Base-by-base conservation (phyloP, 108 stramenopile species). In the Chaetoceros muelleri region DNA sequence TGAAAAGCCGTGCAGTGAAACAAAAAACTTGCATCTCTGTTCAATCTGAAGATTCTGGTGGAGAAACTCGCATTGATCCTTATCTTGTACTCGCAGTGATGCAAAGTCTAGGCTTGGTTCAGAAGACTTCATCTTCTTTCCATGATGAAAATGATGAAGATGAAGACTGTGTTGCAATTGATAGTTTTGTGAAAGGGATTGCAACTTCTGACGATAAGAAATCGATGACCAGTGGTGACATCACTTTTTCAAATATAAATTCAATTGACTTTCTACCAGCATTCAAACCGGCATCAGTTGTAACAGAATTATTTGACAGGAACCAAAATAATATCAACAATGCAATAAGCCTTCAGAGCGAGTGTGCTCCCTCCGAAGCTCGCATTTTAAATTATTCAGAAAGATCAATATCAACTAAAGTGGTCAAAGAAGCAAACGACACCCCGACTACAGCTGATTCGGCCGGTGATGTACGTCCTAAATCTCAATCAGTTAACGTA, bases 1-100 rank as follows among this genome's bases (percentile, higher is more conserved):
- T 17, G 18, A 64, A 69, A 22, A 52, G 53, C 49, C 64, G 56
- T 44, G 28, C 60, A n/a, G 28, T 55, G 56, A 56, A 20, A 45
- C 27, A 19, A 19, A 17, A 47, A 3, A 21, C n/a, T 24, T n/a
- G 20, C 17, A 0, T 1, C 8, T n/a, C 55, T 20, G 34, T 24
- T 0, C 5, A 52, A 17, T 52, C 47, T 10, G 64, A 44, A 28
- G 21, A 16, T 18, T 26, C 13, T 30, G 8, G 57, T 51, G 60
- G 58, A 8, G 25, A 29, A n/a, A 44, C 2, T 13, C 44, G 55
- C 10, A 54, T 79, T 21, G 80, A 87, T 52, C 78, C 82, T n/a
- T 58, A 74, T 13, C 58, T 87, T 51, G 70, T 79, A 28, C 82
- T 82, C 61, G 73, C 74, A 29, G 82, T 87, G 8, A 58, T 87